These are phyloP conservation scores for Solanum paucissectum DNA, from an alignment of 257 asterid genomes.

Conservation along the genomic window DNA sequence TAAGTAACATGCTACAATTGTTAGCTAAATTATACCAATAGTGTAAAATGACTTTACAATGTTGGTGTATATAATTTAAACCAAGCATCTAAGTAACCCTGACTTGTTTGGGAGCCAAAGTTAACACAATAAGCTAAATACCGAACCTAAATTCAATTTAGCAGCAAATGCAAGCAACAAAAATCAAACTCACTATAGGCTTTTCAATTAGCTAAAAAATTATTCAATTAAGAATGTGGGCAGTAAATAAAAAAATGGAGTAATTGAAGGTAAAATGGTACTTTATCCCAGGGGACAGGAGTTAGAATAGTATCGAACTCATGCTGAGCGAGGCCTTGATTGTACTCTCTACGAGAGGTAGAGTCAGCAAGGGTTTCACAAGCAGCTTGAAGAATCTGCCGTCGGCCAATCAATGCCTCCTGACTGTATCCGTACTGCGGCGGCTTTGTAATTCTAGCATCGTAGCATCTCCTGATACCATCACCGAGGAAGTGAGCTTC, in stretches of 20 bases:
- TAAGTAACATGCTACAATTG: not conserved
- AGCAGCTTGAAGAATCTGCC: slow-evolving; percentile 93
- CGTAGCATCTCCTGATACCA: slow-evolving; percentile 85
- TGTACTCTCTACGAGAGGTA: slow-evolving; percentile 73
- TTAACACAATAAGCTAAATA: not conserved
- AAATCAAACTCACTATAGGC: not conserved
- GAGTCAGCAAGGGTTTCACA: slow-evolving; percentile 74
- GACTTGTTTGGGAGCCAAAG: not conserved
- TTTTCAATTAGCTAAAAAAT: not conserved
- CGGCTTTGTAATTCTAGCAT: slow-evolving; percentile 68
- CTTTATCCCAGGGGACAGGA: slow-evolving; percentile 98
- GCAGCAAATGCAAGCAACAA: no score
- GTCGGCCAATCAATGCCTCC: slow-evolving; percentile 70
- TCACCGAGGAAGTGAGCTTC: slow-evolving; percentile 90
- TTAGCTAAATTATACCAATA: not conserved
- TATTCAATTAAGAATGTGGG: not conserved
- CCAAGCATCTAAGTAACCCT: not conserved
- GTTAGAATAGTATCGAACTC: slow-evolving; percentile 66
- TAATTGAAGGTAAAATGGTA: not conserved
- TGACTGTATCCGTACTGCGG: slow-evolving; percentile 89
- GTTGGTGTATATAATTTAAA: not conserved
- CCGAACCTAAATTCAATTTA: not conserved
- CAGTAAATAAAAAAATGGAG: not conserved
- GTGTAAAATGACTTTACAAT: not conserved
- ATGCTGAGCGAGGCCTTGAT: slow-evolving; percentile 64